phyloP scores from a whole-genome alignment of 495 filamentous ascomycete genomes.

The Glarea lozoyensis region DNA sequence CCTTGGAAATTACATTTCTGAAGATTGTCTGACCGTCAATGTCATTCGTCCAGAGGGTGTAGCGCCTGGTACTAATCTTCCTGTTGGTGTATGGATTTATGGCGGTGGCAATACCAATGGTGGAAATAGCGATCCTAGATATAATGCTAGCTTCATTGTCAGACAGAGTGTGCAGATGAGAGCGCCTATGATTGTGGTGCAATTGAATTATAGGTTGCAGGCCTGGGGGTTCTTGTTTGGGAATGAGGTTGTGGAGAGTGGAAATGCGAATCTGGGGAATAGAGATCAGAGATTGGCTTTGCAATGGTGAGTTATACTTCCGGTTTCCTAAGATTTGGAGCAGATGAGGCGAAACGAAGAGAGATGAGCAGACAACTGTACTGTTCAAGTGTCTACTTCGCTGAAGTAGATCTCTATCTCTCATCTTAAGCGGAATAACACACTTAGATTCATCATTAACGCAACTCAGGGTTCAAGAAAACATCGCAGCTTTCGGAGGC shows the following conservation, averaged over 20 bases:
- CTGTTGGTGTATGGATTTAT: conserved; percentile 47
- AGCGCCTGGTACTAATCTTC: conserved; percentile 22
- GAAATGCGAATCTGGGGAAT: conserved; percentile 54
- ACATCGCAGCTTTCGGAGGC: conserved; percentile 63
- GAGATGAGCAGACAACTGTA: no score
- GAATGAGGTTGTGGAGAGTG: conserved; percentile 33
- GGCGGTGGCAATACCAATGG: conserved; percentile 48
- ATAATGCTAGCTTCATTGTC: conserved; percentile 38
- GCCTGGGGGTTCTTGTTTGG: conserved; percentile 55
- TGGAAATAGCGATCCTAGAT: conserved; percentile 29
- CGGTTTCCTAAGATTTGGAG: no score
- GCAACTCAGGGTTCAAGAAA: conserved; percentile 55
- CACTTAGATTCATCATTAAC: no score
- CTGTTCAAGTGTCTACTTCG: no score
- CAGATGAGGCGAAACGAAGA: no score
- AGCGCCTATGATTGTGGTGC: conserved; percentile 49
- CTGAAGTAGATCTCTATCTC: no score
- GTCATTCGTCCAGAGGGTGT: conserved; percentile 26
- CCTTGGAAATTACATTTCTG: conserved; percentile 13
- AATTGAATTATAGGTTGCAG: conserved; percentile 54
- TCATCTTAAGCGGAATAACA: no score
- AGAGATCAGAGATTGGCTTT: conserved; percentile 60
- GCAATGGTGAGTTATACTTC: no score
- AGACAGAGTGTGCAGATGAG: conserved; percentile 29
- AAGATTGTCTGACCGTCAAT: conserved; percentile 49